phyloP scores from a whole-genome alignment of 441 rosid species.

The Jatropha multifida region DNA sequence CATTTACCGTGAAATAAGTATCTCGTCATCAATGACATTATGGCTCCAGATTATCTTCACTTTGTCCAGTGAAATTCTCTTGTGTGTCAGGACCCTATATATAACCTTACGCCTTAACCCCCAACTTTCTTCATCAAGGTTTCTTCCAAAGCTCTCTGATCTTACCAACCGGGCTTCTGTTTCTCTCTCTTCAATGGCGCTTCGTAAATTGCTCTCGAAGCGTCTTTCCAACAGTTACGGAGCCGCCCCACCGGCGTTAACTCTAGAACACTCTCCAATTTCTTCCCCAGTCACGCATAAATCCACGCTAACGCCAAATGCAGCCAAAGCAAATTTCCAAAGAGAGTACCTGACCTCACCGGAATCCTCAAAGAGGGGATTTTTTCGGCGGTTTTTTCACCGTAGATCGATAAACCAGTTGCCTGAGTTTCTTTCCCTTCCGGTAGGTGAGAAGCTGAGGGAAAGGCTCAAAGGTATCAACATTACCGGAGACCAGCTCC shows the following conservation, averaged over 20 bases:
- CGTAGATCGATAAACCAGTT: conserved; percentile 33
- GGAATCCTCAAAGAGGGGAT: conserved; percentile 31
- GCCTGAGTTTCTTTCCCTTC: conserved; percentile 46
- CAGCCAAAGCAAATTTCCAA: conserved; percentile 26
- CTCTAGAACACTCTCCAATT: conserved; percentile 17
- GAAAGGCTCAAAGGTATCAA: conserved; percentile 43
- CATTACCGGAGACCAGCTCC: conserved; percentile 34
- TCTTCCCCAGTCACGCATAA: neutral
- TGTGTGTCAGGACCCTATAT: conserved; percentile 38
- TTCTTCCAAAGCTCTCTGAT: neutral
- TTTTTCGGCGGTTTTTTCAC: conserved; percentile 49
- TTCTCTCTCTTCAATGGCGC: conserved; percentile 44
- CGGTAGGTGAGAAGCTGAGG: conserved; percentile 50
- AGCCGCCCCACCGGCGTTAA: conserved; percentile 22
- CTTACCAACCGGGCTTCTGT: conserved; percentile 1
- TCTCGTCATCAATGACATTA: neutral
- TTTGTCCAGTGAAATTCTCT: conserved; percentile 22
- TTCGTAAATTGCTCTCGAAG: conserved; percentile 41
- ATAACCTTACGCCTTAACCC: neutral
- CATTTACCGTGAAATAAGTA: neutral
- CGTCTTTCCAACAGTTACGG: conserved; percentile 36
- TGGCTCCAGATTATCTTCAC: conserved; percentile 9
- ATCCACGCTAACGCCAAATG: conserved; percentile 20
- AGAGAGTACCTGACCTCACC: conserved; percentile 46
- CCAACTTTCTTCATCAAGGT: neutral